Percentiles rank a stretch among this genome's conserved stretches.
phyloP scores from a whole-genome alignment of 2,329 filamentous ascomycete species.

The Phaeomoniella chlamydospora region DNA sequence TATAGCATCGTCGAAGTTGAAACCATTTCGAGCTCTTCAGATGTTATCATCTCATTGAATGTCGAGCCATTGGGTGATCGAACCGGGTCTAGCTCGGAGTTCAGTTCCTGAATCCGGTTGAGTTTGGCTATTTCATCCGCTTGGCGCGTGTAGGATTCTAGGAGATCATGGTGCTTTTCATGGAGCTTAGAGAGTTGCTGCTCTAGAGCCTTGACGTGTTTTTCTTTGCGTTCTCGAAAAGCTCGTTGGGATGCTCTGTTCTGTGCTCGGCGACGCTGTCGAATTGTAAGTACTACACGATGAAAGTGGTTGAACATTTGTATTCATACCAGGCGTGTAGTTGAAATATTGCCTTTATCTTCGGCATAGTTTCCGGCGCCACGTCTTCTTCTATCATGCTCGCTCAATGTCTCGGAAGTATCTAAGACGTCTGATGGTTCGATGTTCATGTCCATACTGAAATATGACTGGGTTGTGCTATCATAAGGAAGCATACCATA shows the following conservation, averaged over 20 bases:
- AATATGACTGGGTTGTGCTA: constrained; percentile 1
- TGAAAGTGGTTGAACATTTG: constrained; percentile 11
- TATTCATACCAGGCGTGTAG: too few species aligned
- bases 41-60: constrained; percentile 11
- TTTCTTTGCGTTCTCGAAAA: constrained; percentile 89
- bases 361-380: constrained; percentile 9
- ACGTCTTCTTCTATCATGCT: constrained; percentile 10
- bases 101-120: constrained; percentile 13
- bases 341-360: constrained; percentile 13
- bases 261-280: constrained; percentile 84
- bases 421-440: neutral
- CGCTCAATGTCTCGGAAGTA: constrained; percentile 10
- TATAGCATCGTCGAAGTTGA: constrained; percentile 11
- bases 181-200: constrained; percentile 55
- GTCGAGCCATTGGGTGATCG: constrained; percentile 9
- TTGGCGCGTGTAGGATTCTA: constrained; percentile 17
- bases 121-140: constrained; percentile 14
- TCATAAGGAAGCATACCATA: constrained; percentile 12
- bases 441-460: neutral
- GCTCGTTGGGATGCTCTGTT: constrained; percentile 85
- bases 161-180: constrained; percentile 15
- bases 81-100: constrained; percentile 12
- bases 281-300: constrained; percentile 1
- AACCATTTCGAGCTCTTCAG: constrained; percentile 14
- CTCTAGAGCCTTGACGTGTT: constrained; percentile 74